Conservation (phyloP, 2,329 filamentous ascomycete genomes). For the Cercospora sp. region DNA sequence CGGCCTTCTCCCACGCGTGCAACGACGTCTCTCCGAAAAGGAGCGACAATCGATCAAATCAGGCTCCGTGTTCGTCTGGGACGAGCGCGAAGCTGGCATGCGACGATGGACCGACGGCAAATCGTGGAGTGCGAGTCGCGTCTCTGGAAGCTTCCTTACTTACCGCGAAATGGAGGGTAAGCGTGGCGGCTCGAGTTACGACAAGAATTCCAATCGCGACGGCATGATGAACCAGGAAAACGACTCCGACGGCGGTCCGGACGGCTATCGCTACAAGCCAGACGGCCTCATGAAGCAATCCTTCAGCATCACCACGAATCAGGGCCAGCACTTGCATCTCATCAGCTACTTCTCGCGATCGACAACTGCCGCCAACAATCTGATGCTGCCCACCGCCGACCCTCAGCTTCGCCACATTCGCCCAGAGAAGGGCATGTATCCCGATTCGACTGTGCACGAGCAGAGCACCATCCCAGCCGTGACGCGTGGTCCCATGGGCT, state of each 20-base stretch:
- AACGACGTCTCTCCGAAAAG: slow-evolving; percentile 91
- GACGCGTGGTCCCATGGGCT: slow-evolving; percentile 69
- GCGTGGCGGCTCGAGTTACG: slow-evolving; percentile 72
- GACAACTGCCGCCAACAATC: slow-evolving; percentile 67
- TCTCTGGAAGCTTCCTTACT: slow-evolving; percentile 95
- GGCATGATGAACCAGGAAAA: slow-evolving; percentile 78
- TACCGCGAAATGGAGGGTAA: slow-evolving; percentile 99
- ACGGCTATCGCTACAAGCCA: slow-evolving; percentile 91
- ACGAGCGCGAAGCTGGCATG: slow-evolving; percentile 98
- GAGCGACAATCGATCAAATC: slow-evolving; percentile 94
- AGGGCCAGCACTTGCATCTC: slow-evolving; percentile 86
- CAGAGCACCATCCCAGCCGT: slow-evolving; percentile 76
- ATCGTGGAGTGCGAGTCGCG: slow-evolving; percentile 96
- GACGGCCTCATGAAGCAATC: slow-evolving; percentile 99
- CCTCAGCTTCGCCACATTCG: slow-evolving; percentile 76
- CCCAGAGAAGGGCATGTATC: slow-evolving; percentile 93
- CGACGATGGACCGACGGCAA: slow-evolving; percentile 98
- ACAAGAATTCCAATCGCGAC: slow-evolving; percentile 62
- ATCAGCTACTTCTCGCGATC: slow-evolving; percentile 95
- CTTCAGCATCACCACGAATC: slow-evolving; percentile 95
- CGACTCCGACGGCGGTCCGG: slow-evolving; percentile 72
- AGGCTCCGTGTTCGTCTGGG: slow-evolving; percentile 99
- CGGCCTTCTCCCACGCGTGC: slow-evolving; percentile 85
- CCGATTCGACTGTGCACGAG: slow-evolving; percentile 90
- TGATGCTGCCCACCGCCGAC: slow-evolving; percentile 81